Conservation (phyloP, 1,139 yeast genomes). For the Blastobotrys arbuscula region DNA sequence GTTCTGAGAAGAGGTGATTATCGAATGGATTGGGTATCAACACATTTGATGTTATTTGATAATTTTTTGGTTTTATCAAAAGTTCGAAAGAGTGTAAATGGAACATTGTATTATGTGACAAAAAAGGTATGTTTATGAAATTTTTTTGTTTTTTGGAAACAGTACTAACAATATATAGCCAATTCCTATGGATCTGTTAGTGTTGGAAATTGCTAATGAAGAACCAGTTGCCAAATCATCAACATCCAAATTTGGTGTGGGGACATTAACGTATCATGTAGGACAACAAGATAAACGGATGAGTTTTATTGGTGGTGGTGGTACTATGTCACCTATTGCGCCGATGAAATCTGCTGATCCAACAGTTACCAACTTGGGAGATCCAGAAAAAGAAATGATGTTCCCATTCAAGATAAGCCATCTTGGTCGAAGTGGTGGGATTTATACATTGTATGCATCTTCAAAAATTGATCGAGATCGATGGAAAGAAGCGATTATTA, state of each 20-base stretch:
- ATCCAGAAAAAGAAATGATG: conserved; percentile 29
- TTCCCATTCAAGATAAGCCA: conserved; percentile 46
- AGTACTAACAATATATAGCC: conserved; percentile 26
- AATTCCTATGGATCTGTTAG: conserved; percentile 38
- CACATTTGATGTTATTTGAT: conserved; percentile 61
- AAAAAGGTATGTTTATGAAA: conserved; percentile 22
- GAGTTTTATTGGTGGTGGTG: conserved; percentile 10
- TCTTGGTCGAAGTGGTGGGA: conserved; percentile 45
- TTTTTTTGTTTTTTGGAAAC: conserved; percentile 12
- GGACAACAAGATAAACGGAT: conserved; percentile 8
- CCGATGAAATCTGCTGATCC: conserved; percentile 9
- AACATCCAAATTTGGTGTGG: conserved; percentile 28
- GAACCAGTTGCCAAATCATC: conserved; percentile 33
- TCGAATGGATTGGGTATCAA: conserved; percentile 42
- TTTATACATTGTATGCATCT: conserved; percentile 54
- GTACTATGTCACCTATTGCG: conserved; percentile 7
- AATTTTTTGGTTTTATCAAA: conserved; percentile 70
- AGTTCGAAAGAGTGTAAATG: conserved; percentile 31
- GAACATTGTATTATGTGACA: conserved; percentile 31
- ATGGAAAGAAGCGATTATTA: conserved; percentile 55
- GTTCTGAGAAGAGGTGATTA: conserved; percentile 58
- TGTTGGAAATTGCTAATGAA: conserved; percentile 32
- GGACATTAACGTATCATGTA: conserved; percentile 26
- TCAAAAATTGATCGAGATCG: conserved; percentile 48
- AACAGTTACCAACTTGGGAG: conserved; percentile 22